A percentile compares a stretch with the other conserved stretches of the same genome.
Evolutionary conservation across 768 basidiomycete genomes (phyloP).

Genomic region (Tulasnella sp.): DNA sequence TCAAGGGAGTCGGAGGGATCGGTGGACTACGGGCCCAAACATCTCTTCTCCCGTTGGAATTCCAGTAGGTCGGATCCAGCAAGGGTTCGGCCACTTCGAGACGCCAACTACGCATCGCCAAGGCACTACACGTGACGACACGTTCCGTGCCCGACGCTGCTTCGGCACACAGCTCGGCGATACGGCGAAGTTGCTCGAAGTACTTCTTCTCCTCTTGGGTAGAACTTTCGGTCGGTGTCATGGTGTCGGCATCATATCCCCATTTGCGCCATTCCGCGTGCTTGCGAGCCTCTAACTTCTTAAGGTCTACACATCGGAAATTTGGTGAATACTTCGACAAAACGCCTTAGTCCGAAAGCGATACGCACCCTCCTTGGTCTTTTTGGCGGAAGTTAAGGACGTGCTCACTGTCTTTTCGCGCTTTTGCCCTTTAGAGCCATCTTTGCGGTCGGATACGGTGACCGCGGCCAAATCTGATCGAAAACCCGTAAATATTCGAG

Average conservation of each 20-base stretch:
- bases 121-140: constrained; percentile 12
- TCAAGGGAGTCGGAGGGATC: constrained; percentile 6
- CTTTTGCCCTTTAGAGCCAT: not conserved
- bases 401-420: not conserved
- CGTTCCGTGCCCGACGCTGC: constrained; percentile 5
- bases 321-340: not conserved
- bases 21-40: not conserved
- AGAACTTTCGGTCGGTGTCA: not conserved
- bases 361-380: constrained; percentile 9
- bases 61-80: constrained; percentile 2
- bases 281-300: constrained; percentile 13
- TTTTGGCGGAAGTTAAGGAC: not conserved
- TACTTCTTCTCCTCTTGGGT: constrained; percentile 1
- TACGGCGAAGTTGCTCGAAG: not conserved
- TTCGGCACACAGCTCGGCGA: constrained; percentile 14
- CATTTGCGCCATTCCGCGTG: constrained; percentile 15
- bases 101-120: constrained; percentile 16
- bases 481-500: not conserved
- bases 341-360: not conserved
- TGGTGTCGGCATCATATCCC: constrained; percentile 10
- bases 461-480: constrained; percentile 8
- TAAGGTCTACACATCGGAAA: not conserved
- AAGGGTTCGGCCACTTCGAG: constrained; percentile 13
- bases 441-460: not conserved
- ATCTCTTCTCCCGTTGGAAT: not conserved